Percentiles rank a stretch among this genome's conserved stretches.
Conservation (phyloP, 1,139 yeast genomes). For the Yamadazyma songkhlaensis region DNA sequence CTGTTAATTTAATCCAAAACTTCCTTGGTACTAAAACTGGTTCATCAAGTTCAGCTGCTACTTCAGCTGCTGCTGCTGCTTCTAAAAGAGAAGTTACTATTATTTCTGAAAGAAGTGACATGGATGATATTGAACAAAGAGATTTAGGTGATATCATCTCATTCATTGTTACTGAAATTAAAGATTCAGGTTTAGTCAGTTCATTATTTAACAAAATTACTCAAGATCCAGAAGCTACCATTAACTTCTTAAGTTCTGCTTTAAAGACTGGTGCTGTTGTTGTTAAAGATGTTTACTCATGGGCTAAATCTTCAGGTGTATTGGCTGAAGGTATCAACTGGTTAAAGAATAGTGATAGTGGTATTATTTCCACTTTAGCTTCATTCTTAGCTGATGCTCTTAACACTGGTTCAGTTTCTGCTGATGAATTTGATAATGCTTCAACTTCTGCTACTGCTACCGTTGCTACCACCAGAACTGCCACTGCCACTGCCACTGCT, state of each 20-base stretch:
- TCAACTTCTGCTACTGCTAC: slow-evolving; percentile 14
- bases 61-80: slow-evolving; percentile 18
- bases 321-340: slow-evolving; percentile 30
- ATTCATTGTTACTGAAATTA: slow-evolving; percentile 27
- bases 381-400: slow-evolving; percentile 24
- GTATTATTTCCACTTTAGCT: slow-evolving; percentile 13
- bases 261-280: slow-evolving; percentile 34
- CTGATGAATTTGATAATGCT: slow-evolving; percentile 11
- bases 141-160: slow-evolving; percentile 30
- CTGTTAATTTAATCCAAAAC: slow-evolving; percentile 26
- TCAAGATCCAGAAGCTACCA: slow-evolving; percentile 36
- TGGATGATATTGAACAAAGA: slow-evolving; percentile 33
- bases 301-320: slow-evolving; percentile 42
- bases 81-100: slow-evolving; percentile 11
- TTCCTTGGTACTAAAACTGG: slow-evolving; percentile 16
- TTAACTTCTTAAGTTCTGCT: slow-evolving; percentile 32
- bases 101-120: slow-evolving; percentile 4
- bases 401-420: slow-evolving; percentile 21
- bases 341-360: slow-evolving; percentile 30
- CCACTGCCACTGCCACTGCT: slow-evolving; percentile 10
- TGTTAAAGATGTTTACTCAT: slow-evolving; percentile 33
- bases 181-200: slow-evolving; percentile 36
- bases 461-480: slow-evolving; percentile 11
- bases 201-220: slow-evolving; percentile 31
- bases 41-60: slow-evolving; percentile 15